Conservation (phyloP, 2,329 filamentous ascomycete genomes). For the Rutstroemia sydowiana region DNA sequence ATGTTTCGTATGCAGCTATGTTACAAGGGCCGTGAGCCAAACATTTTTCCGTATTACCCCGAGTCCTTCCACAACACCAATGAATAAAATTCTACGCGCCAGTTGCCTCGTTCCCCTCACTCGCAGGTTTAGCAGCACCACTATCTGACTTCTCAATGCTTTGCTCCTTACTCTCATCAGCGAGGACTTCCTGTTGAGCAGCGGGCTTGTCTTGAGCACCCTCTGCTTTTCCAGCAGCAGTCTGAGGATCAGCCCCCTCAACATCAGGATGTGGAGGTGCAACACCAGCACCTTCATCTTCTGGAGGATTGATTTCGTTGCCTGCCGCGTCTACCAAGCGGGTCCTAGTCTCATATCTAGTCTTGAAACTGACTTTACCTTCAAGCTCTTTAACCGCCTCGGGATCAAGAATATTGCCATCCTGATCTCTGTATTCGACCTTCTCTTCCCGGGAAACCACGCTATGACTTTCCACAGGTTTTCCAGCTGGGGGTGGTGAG, state of each 20-base stretch:
- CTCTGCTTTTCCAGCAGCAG: slow-evolving; percentile 35
- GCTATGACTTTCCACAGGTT: slow-evolving; percentile 20
- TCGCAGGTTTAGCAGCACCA: slow-evolving; percentile 51
- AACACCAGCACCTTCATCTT: slow-evolving; percentile 18
- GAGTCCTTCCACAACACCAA: slow-evolving; percentile 1
- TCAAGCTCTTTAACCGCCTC: slow-evolving; percentile 77
- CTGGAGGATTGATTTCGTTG: slow-evolving; percentile 52
- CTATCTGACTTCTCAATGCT: slow-evolving; percentile 41
- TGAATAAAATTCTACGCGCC: slow-evolving; percentile 20
- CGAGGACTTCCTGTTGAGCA: slow-evolving; percentile 35
- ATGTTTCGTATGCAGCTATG: slow-evolving; percentile 7
- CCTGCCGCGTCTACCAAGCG: slow-evolving; percentile 73
- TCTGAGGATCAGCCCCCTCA: slow-evolving; percentile 53
- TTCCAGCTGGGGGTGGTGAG: slow-evolving; percentile 15
- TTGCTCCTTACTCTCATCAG: slow-evolving; percentile 51
- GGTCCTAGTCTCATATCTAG: slow-evolving; percentile 90
- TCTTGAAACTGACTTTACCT: slow-evolving; percentile 93
- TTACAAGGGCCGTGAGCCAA: slow-evolving; percentile 7
- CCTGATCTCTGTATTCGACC: slow-evolving; percentile 89
- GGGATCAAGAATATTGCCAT: slow-evolving; percentile 79
- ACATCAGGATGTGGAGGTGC: slow-evolving; percentile 35
- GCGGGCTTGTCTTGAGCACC: slow-evolving; percentile 36
- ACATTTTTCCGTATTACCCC: background rate
- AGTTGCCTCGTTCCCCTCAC: slow-evolving; percentile 53
- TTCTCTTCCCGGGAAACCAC: slow-evolving; percentile 58